These are phyloP conservation scores for Scedosporium aurantiacum DNA, from an alignment of 2,329 filamentous ascomycete genomes.

Conservation along the genomic window DNA sequence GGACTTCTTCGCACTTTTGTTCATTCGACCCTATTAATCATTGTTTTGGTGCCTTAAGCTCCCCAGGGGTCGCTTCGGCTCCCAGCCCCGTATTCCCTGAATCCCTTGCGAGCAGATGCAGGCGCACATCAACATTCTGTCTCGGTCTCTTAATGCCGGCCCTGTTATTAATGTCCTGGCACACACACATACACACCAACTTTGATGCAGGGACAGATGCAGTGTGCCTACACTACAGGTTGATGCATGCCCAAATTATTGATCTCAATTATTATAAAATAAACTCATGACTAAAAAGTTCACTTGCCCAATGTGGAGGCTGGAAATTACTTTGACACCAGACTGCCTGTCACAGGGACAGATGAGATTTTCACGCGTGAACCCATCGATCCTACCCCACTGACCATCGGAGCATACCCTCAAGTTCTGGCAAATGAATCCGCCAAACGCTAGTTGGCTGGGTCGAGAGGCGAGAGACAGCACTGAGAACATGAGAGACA, in stretches of 20 bases:
- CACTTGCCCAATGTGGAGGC: background rate
- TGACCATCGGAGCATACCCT: no score
- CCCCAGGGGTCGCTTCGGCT: background rate
- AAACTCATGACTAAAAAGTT: background rate
- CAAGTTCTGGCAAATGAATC: no score
- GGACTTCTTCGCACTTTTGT: no score
- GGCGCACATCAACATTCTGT: background rate
- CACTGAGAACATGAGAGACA: no score
- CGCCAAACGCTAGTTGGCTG: no score
- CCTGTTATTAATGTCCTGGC: background rate
- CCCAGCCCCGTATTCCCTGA: background rate
- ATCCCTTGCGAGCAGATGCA: background rate
- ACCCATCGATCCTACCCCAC: background rate
- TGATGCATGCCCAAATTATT: background rate
- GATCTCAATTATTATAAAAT: background rate
- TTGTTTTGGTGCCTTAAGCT: no score
- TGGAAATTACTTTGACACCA: background rate
- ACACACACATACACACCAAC: background rate
- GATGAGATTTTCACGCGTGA: background rate
- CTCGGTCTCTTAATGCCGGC: background rate
- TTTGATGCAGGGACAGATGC: background rate
- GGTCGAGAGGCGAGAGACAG: no score
- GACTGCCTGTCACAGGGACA: background rate
- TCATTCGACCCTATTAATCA: no score
- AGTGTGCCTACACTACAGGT: background rate